Evolutionary conservation across 805 yeast genomes (phyloP), one percentile per base, ranked within the genome.

Genomic region (Wickerhamomyces silvicola): DNA sequence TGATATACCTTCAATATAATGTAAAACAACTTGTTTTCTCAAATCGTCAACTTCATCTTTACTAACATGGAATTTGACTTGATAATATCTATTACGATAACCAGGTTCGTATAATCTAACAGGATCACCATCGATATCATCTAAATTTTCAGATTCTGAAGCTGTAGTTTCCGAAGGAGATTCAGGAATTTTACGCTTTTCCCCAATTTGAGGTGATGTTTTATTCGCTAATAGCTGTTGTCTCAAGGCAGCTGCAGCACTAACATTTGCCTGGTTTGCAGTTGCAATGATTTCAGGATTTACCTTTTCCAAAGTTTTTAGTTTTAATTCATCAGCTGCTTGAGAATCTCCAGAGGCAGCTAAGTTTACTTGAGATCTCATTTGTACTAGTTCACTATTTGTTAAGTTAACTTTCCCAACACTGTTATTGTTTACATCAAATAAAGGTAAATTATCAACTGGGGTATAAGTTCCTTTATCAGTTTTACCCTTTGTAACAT

Each of bases 1-100:
- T n/a, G 95, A 77, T 4, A 92, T 82, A 40, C 99, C 99, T 57
- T 90, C 96, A 34, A 92, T 70, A 51, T 92, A 92, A 30, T 77
- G 71, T 33, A 65, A 63, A 0, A 79, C 86, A 49, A 92, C 77
- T 27, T 69, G 65, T 40, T 68, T 70, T 27, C 78, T 69, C 14
- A 73, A 63, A 13, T 63, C 59, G 2, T 68, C 65, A 27, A 81
- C 69, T 28, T 75, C 79, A 3, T 69, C 70, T 15, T 70, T 66
- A 4, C 60, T 47, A 7, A 77, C 66, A 37, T 73, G 72, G 50
- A 87, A 86, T 57, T 92, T 92, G 24, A 70, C 63, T 37, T 68
- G 62, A 52, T 92, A 92, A 56, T 92, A 92, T 30, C 99, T 66
- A 33, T 71, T 75, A 31, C 72, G 73, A 57, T 84, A 92, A 0